A percentile compares a stretch with the other conserved stretches of the same genome.
These are phyloP conservation scores for California macrophylla DNA, from an alignment of 441 rosid species.

Conservation along the genomic window DNA sequence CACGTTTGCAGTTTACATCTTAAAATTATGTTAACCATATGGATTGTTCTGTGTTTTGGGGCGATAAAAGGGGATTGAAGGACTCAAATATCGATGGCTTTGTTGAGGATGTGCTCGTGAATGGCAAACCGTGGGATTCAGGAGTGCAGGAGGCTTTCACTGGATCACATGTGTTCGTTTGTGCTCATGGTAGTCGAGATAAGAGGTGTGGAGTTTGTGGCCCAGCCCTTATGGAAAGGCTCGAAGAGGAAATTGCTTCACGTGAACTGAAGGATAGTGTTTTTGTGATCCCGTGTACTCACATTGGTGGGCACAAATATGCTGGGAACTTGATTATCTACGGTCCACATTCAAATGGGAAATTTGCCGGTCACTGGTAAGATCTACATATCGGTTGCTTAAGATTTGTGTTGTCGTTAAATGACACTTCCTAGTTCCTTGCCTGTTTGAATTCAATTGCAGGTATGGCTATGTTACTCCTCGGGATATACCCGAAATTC, in stretches of 20 bases:
- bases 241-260: constrained; percentile 45
- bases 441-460: constrained; percentile 10
- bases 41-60: neutral
- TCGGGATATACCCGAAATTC: constrained; percentile 70
- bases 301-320: constrained; percentile 91
- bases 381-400: constrained; percentile 3
- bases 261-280: constrained; percentile 52
- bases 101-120: constrained; percentile 81
- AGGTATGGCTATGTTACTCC: constrained; percentile 98
- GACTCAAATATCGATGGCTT: constrained; percentile 56
- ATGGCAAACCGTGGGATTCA: constrained; percentile 66
- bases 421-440: constrained; percentile 1
- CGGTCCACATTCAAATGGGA: constrained; percentile 54
- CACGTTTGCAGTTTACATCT: too few relatives aligned
- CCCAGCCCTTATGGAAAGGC: constrained; percentile 61
- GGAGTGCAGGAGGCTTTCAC: constrained; percentile 46
- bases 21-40: too few relatives aligned
- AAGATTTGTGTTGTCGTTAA: neutral
- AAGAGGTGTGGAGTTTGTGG: constrained; percentile 95
- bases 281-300: constrained; percentile 67
- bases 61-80: constrained; percentile 46
- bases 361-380: constrained; percentile 75
- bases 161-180: constrained; percentile 69
- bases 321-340: constrained; percentile 80
- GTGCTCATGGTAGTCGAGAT: constrained; percentile 85